Percentiles rank a stretch among this genome's conserved stretches.
phyloP scores from a whole-genome alignment of 1,139 yeast species.

The Candida anutae region DNA sequence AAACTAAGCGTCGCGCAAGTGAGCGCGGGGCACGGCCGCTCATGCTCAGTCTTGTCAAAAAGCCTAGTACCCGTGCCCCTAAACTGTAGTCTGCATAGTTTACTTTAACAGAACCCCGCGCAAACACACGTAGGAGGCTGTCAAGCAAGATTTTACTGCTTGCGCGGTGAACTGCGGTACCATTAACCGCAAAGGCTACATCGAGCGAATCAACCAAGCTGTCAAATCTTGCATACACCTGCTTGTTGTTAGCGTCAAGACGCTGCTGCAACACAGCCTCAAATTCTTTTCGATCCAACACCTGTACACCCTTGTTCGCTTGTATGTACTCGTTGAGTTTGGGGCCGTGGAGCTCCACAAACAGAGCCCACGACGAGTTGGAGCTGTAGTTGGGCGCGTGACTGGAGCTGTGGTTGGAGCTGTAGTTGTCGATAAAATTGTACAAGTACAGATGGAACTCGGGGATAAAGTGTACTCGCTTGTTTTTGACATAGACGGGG shows the following conservation, averaged over 20 bases:
- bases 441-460: slow-evolving; percentile 33
- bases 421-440: slow-evolving; percentile 25
- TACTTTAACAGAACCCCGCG: slow-evolving; percentile 29
- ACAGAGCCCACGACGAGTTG: slow-evolving; percentile 14
- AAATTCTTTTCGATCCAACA: slow-evolving; percentile 14
- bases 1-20: slow-evolving; percentile 19
- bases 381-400: slow-evolving; percentile 3
- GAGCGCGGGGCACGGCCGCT: slow-evolving; percentile 2
- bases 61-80: slow-evolving; percentile 37
- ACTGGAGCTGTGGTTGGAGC: slow-evolving; percentile 2
- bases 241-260: slow-evolving; percentile 17
- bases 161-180: slow-evolving; percentile 3
- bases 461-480: slow-evolving; percentile 31
- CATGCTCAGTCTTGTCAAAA: slow-evolving; percentile 19
- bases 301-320: slow-evolving; percentile 4
- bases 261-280: slow-evolving; percentile 15
- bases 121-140: slow-evolving; percentile 22
- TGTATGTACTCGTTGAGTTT: slow-evolving; percentile 13
- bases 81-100: slow-evolving; percentile 37
- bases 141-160: slow-evolving; percentile 8
- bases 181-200: slow-evolving; percentile 3
- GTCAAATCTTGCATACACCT: slow-evolving; percentile 19
- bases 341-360: slow-evolving; percentile 13
- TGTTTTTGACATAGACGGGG: slow-evolving; percentile 27
- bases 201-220: slow-evolving; percentile 20